phyloP scores from a whole-genome alignment of 208 protist species.

The Crithidia bombi region DNA sequence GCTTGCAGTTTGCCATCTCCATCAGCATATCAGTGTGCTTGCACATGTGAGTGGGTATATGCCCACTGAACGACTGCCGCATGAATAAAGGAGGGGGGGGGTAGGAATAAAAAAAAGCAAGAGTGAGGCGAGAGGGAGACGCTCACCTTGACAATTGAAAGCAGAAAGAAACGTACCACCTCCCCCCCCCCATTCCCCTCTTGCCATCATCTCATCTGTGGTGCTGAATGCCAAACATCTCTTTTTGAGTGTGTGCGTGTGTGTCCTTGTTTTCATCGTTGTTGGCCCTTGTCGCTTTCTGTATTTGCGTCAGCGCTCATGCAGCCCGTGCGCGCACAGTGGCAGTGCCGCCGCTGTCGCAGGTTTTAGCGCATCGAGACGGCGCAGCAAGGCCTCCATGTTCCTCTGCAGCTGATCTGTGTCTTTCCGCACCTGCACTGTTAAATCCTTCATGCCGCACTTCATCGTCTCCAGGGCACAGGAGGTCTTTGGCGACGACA shows the following conservation, averaged over 20 bases:
- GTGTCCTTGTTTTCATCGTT: background rate
- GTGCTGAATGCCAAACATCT: no score
- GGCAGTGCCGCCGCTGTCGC: background rate
- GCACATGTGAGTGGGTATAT: no score
- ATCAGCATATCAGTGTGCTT: no score
- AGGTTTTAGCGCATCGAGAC: slow-evolving; percentile 7
- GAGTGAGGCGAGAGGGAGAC: no score
- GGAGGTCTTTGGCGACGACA: slow-evolving; percentile 1
- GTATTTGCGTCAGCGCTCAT: background rate
- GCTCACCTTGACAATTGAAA: no score
- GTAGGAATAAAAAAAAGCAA: no score
- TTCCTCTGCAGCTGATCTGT: background rate
- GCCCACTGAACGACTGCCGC: no score
- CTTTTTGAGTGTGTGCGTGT: background rate
- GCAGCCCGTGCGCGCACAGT: background rate
- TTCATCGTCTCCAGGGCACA: slow-evolving; percentile 8
- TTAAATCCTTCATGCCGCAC: background rate
- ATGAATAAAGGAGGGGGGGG: no score
- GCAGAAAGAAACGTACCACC: no score
- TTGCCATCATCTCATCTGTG: no score
- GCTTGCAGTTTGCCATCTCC: no score
- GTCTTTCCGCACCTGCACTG: background rate
- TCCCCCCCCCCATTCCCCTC: no score
- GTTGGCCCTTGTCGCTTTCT: background rate
- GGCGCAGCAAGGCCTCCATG: slow-evolving; percentile 6